Evolutionary conservation across 805 yeast genomes (phyloP).

Genomic region (Schwanniomyces polymorphus): DNA sequence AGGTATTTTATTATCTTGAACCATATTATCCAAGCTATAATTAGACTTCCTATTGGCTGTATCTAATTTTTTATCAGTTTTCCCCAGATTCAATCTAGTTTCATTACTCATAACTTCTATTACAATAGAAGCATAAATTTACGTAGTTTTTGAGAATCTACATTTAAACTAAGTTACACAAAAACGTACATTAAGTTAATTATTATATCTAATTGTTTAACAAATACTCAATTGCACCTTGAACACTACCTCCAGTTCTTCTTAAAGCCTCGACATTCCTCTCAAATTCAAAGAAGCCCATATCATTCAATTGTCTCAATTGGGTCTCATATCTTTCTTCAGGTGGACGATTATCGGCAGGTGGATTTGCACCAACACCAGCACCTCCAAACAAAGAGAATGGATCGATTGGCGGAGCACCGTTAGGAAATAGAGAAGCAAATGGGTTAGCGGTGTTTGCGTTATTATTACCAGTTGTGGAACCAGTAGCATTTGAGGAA

Average conservation of each 20-base stretch:
- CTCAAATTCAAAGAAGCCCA: constrained; percentile 86
- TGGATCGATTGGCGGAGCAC: constrained; percentile 49
- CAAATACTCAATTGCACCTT: constrained; percentile 91
- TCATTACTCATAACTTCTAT: background rate
- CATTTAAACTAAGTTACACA: background rate
- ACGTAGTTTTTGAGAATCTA: constrained; percentile 3
- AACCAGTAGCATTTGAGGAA: constrained; percentile 9
- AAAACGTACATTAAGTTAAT: background rate
- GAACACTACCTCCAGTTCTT: constrained; percentile 95
- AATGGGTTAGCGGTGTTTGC: constrained; percentile 36
- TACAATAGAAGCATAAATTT: no score
- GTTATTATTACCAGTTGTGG: constrained; percentile 9
- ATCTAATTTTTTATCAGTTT: background rate
- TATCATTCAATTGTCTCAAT: constrained; percentile 46
- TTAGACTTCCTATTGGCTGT: background rate
- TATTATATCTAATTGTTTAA: constrained; percentile 29
- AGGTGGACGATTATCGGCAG: constrained; percentile 43
- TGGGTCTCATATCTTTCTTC: constrained; percentile 45
- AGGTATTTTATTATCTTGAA: background rate
- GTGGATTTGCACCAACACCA: constrained; percentile 28
- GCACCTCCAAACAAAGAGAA: constrained; percentile 49
- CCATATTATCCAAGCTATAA: background rate
- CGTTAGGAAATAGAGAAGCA: constrained; percentile 36
- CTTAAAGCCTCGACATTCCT: constrained; percentile 88
- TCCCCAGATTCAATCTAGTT: background rate